A percentile compares a stretch with the other conserved stretches of the same genome.
These are phyloP conservation scores for Patellaria atrata DNA, from an alignment of 495 filamentous ascomycete genomes.

Conservation along the genomic window DNA sequence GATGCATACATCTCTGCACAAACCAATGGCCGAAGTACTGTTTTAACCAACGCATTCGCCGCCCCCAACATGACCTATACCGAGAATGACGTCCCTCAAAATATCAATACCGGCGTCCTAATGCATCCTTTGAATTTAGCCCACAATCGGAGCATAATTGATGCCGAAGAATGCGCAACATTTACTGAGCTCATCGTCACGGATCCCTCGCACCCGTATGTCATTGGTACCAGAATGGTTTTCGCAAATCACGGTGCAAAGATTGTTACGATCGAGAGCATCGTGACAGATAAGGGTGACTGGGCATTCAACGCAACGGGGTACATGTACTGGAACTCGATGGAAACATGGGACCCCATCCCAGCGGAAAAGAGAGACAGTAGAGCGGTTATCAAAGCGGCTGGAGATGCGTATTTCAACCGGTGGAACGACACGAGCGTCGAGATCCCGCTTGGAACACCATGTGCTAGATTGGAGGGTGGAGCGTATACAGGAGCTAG, in stretches of 20 bases:
- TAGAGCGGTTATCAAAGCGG: slow-evolving; percentile 10
- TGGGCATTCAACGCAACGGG: slow-evolving; percentile 18
- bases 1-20: slow-evolving; percentile 5
- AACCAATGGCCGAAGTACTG: slow-evolving; percentile 3
- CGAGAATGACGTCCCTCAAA: slow-evolving; percentile 8
- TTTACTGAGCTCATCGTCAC: slow-evolving; percentile 16
- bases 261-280: slow-evolving; percentile 10
- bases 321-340: slow-evolving; percentile 11
- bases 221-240: slow-evolving; percentile 12
- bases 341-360: slow-evolving; percentile 12
- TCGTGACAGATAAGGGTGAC: slow-evolving; percentile 12
- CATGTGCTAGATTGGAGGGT: slow-evolving; percentile 35
- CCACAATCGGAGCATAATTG: slow-evolving; percentile 13
- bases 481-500: slow-evolving; percentile 28
- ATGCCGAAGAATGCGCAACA: slow-evolving; percentile 13
- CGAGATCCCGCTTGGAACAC: slow-evolving; percentile 31
- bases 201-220: slow-evolving; percentile 9
- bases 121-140: slow-evolving; percentile 7
- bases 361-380: slow-evolving; percentile 4
- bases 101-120: background rate
- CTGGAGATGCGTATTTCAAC: slow-evolving; percentile 16
- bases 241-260: slow-evolving; percentile 2
- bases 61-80: slow-evolving; percentile 5
- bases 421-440: slow-evolving; percentile 30
- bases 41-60: background rate